Base-by-base conservation (phyloP, 257 asterid species). In the Solanum bulbocastanum region DNA sequence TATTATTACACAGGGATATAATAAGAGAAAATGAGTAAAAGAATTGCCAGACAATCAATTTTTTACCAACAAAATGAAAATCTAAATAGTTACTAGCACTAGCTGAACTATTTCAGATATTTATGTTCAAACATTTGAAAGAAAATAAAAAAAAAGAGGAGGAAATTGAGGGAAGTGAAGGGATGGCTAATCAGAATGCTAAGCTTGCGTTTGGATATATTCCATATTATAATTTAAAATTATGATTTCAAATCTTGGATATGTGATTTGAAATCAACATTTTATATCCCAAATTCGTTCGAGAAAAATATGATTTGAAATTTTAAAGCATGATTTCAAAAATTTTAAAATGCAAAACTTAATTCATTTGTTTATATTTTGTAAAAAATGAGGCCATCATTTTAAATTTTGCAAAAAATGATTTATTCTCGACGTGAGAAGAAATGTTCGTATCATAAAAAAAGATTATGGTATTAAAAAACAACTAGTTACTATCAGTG, bases 11-110 rank as follows among this genome's bases (percentile, higher is more conserved):
- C 18, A 20, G 65, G 25, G 25, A 56, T 20, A 6, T 20, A 20
- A 20, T 56, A 56, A 56, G 65, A 56, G 60, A 49, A 15, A 15
- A 15, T 49, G 60, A 46, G 60, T 14, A 15, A 49, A 16, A 49
- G 22, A 1, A 5, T 49, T 1, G 22, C 22, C 1, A 52, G 65
- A 56, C 1, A 20, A n/a, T n/a, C 3, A 0, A 10, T 0, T 11
- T 65, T n/a, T 65, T 0, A 3, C 1, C 71, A 65, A 65, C 0
- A 65, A 58, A 65, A 10, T 65, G 1, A 65, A n/a, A 10, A 0
- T n/a, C 6, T 10, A 2, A 2, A 65, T n/a, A n/a, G 9, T 18
- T 52, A n/a, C 0, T n/a, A 10, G n/a, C 3, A 62, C 3, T n/a
- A n/a, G 3, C n/a, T n/a, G 15, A n/a, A 5, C 16, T n/a, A 65